Base-by-base conservation (phyloP, 495 filamentous ascomycete species). In the Aspergillus bertholletiae region DNA sequence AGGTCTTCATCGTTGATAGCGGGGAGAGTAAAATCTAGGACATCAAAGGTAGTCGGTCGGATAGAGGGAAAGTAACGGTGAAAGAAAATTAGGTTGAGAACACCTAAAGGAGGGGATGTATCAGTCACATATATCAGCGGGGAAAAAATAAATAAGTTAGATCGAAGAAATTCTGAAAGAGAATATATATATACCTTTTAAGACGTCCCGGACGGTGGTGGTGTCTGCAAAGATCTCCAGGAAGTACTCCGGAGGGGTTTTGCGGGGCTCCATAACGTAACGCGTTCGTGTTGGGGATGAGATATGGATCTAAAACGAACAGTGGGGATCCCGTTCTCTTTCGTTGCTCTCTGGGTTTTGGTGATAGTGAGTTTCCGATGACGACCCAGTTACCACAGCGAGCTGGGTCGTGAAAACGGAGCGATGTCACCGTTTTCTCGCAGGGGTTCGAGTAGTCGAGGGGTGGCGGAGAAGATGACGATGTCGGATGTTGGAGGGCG, bases 21-120 rank as follows among this genome's bases (percentile, higher is more conserved):
- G 28, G 95, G 90, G 7, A 97, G 82, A 24, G 92, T 96, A 50
- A 97, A 80, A 64, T 96, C 94, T 51, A 97, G 84, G 41, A 97
- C 83, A 64, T 98, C 94, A 66, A 90, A 85, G 41, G 89, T 90
- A 43, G 82, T 80, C n/a, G 94, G 94, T 13, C 83, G 75, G 51
- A 96, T 80, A 26, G 88, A 84, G 53, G 88, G 88, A 76, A 98
- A 97, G 79, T 91, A 96, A 56, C 94, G 89, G 73, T 97, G 92
- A 78, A 98, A 98, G 85, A 97, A 98, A 67, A 98, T 96, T 37
- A 93, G 94, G 70, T 96, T 91, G 48, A 97, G 85, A 63, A 97
- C 88, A 55, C 88, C 93, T 97, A 56, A 7, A 51, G 21, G 22
- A 34, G 2, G n/a, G 15, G 32, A 18, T 20, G 23, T 37, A 18